Evolutionary conservation across 2,329 filamentous ascomycete genomes (phyloP).

Genomic region (Trichoderma harzianum): DNA sequence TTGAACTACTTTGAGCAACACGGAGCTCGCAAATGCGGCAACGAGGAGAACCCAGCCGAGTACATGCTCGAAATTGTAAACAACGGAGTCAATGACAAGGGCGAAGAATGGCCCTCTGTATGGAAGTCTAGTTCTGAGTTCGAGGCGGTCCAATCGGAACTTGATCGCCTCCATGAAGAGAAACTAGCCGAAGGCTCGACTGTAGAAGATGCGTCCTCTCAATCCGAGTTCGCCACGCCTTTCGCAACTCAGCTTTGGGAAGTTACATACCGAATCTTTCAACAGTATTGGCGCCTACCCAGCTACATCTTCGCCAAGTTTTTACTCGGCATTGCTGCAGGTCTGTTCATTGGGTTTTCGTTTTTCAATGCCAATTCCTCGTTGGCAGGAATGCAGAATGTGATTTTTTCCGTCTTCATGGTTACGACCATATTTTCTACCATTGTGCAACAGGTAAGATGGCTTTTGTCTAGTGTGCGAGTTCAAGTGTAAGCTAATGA

Average conservation of each 20-base stretch:
- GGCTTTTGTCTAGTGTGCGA: conserved; percentile 32
- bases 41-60: conserved; percentile 69
- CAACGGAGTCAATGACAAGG: conserved; percentile 36
- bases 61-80: conserved; percentile 63
- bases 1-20: conserved; percentile 63
- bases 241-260: conserved; percentile 62
- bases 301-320: conserved; percentile 74
- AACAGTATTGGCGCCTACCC: conserved; percentile 81
- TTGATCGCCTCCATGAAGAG: conserved; percentile 59
- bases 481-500: conserved; percentile 17
- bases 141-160: conserved; percentile 53
- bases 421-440: conserved; percentile 70
- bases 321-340: conserved; percentile 54
- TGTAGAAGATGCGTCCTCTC: conserved; percentile 25
- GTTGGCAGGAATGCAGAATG: conserved; percentile 68
- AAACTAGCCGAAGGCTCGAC: conserved; percentile 29
- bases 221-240: conserved; percentile 74
- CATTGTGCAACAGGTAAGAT: conserved; percentile 56
- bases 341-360: conserved; percentile 72
- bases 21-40: conserved; percentile 57
- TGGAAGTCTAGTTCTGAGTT: conserved; percentile 58
- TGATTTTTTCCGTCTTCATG: conserved; percentile 74
- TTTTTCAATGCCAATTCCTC: conserved; percentile 58
- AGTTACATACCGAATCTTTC: conserved; percentile 67
- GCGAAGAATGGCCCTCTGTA: conserved; percentile 62